A percentile compares a stretch with the other conserved stretches of the same genome.
Evolutionary conservation across 1,139 yeast genomes (phyloP).

Genomic region (Kodamaea plutei): DNA sequence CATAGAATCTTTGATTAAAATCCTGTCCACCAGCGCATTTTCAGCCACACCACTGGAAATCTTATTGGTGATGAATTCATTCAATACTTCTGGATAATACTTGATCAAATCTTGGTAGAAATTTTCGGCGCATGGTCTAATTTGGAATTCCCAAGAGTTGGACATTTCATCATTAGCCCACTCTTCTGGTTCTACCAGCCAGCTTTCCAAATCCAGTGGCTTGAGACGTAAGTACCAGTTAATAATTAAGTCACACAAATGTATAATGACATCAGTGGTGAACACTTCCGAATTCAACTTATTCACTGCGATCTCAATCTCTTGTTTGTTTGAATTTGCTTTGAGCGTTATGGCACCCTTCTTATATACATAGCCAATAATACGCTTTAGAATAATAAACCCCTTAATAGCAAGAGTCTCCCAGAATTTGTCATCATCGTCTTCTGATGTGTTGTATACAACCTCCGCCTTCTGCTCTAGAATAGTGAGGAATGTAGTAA

Average conservation of each 20-base stretch:
- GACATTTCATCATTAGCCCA: constrained; percentile 77
- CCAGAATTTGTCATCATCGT: constrained; percentile 52
- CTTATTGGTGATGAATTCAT: constrained; percentile 58
- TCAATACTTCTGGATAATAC: constrained; percentile 58
- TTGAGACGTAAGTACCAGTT: constrained; percentile 69
- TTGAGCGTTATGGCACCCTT: constrained; percentile 67
- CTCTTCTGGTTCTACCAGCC: constrained; percentile 88
- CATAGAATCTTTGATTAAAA: constrained; percentile 73
- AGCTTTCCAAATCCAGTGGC: constrained; percentile 72
- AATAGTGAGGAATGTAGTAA: constrained; percentile 54
- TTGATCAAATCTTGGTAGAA: constrained; percentile 73
- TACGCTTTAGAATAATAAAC: constrained; percentile 58
- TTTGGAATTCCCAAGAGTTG: constrained; percentile 73
- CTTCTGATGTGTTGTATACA: constrained; percentile 53
- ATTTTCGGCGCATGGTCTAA: constrained; percentile 85
- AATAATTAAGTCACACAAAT: constrained; percentile 63
- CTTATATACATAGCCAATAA: constrained; percentile 58
- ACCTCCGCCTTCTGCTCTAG: constrained; percentile 59
- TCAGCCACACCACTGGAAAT: constrained; percentile 50
- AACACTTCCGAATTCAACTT: constrained; percentile 54
- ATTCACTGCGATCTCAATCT: constrained; percentile 54
- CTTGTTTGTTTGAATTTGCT: constrained; percentile 57
- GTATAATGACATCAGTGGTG: constrained; percentile 50
- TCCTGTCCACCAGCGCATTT: constrained; percentile 38
- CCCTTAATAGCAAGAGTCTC: constrained; percentile 71